Base-by-base conservation (phyloP, 805 yeast genomes). In the Yamadazyma laniorum region DNA sequence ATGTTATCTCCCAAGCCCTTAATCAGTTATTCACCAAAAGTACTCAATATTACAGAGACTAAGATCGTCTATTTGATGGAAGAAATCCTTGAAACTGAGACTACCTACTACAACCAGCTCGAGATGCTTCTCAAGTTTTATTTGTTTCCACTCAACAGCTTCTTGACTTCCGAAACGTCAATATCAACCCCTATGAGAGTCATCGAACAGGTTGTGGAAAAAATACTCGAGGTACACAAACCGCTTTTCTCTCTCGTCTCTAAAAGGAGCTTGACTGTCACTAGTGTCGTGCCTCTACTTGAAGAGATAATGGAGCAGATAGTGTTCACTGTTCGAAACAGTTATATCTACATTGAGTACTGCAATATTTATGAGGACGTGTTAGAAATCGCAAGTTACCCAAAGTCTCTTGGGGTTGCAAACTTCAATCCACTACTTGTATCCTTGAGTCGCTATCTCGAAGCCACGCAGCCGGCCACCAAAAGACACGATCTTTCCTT, bases 81-180 rank as follows among this genome's bases (percentile, higher is more conserved):
- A 39, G 85, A 79, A 49, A 50, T 78, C 4, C 37, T 72, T 0
- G 64, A 63, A 11, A 75, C 77, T 9, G 85, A 79, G 47, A 63
- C 59, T 18, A 58, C 56, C 1, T 79, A 75, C 48, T 52, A 76
- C n/a, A 58, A 60, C 30, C 69, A 75, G 1, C 51, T 79, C 33
- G 61, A 59, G 26, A 53, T 72, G 43, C 53, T 78, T 14, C 56
- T 62, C 5, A 65, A 61, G n/a, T 64, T 59, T 25, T 78, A 75
- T 42, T 48, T 75, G 3, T 66, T 63, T 6, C 63, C 73, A 17
- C 17, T 37, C 14, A 21, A 9, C 7, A 26, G 19, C 18, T 22
- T 37, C 27, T 19, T 28, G 4, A 54, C 13, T 6, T 26, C 34
- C 3, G 23, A 28, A 26, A 6, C 29, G 5, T 23, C 29, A 11